Base-by-base conservation (phyloP, 805 yeast genomes). In the Maudiozyma serrabonitensis region DNA sequence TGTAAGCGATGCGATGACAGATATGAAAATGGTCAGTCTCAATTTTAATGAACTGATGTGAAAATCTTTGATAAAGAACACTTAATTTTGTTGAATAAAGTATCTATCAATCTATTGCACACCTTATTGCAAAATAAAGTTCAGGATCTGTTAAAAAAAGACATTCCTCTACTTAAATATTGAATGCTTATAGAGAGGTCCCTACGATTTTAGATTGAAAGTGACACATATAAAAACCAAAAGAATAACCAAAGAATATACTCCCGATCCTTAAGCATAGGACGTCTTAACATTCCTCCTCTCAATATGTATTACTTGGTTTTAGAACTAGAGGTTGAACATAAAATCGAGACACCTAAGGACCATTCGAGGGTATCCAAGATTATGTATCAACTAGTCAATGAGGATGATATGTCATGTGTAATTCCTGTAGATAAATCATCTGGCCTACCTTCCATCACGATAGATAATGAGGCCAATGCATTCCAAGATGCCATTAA, bases 341-440 rank as follows among this genome's bases (percentile, higher is more conserved):
- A 52, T 21, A 37, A 32, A 31, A 39, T 45, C 21, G 52, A 52
- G 39, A 56, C 55, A 1, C 67, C 67, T 15, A 80, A 78, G 58
- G 95, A 86, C 64, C 74, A 85, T 32, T 73, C 83, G 4, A 89
- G 83, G 62, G 71, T 82, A 50, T 74, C 80, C 35, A 86, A 81
- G 60, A 63, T 87, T 15, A 79, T 86, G 3, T 87, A 91, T 86
- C 66, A 75, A 28, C 58, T 81, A 4, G 66, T 86, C 16, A 81
- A 83, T 59, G 75, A 85, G 18, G 58, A 67, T 5, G 70, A 78
- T 2, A 66, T 81, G 48, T 69, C 71, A 32, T 70, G 69, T 49
- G 61, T 70, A 5, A 28, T 18, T 37, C n/a, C 41, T 16, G 26
- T 34, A 64, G 69, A 50, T 72, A 48, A 69, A 76, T 15, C 73